These are phyloP conservation scores for Pseudozyma thailandica DNA, from an alignment of 1,284 basidiomycete genomes.

Conservation along the genomic window DNA sequence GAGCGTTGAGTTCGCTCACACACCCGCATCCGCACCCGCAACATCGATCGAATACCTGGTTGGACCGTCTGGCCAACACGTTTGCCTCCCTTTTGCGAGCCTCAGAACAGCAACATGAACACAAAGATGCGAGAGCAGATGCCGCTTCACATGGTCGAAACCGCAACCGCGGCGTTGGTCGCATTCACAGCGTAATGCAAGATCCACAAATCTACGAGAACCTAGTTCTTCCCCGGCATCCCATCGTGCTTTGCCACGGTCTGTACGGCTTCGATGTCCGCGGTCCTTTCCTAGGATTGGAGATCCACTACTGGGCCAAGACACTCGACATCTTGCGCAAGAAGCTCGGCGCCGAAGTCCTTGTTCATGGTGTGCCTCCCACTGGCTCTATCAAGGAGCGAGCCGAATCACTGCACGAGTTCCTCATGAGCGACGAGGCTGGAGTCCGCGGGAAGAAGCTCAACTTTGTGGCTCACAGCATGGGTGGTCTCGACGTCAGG, in stretches of 20 bases:
- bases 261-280: conserved; percentile 93
- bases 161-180: conserved; percentile 22
- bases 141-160: conserved; percentile 6
- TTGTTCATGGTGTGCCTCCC: conserved; percentile 93
- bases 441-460: conserved; percentile 75
- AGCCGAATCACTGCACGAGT: conserved; percentile 80
- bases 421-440: conserved; percentile 76
- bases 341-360: conserved; percentile 87
- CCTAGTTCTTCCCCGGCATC: conserved; percentile 81
- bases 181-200: conserved; percentile 54
- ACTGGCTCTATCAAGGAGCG: conserved; percentile 91
- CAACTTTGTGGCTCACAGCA: conserved; percentile 95
- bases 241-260: conserved; percentile 88
- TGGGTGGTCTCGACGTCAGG: conserved; percentile 75
- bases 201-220: conserved; percentile 69
- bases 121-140: conserved; percentile 8
- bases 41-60: conserved; percentile 27
- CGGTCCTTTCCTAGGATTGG: conserved; percentile 75
- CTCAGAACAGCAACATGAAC: conserved; percentile 24
- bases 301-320: conserved; percentile 95
- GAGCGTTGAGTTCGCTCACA: conserved; percentile 30
- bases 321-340: conserved; percentile 84
- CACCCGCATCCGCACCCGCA: conserved; percentile 19
- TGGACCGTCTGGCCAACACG: conserved; percentile 30
- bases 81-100: conserved; percentile 32